A percentile compares a stretch with the other conserved stretches of the same genome.
phyloP scores from a whole-genome alignment of 1,284 basidiomycete genomes.

The Irpex lacteus region DNA sequence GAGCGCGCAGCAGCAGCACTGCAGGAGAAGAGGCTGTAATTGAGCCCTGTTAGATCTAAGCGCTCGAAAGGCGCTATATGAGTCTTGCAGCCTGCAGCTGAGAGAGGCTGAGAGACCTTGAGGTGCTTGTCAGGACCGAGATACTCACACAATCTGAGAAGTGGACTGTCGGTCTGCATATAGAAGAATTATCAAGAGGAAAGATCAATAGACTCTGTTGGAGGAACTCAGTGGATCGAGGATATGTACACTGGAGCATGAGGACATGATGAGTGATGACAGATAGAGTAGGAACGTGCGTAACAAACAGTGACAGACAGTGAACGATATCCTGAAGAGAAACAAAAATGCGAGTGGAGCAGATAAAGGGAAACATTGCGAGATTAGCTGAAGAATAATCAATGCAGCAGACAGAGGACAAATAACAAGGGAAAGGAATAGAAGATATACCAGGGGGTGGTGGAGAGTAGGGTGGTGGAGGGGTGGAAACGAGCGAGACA shows the following conservation, averaged over 20 bases:
- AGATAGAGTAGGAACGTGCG: constrained; percentile 20
- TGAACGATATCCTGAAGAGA: constrained; percentile 2
- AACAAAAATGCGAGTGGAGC: constrained; percentile 9
- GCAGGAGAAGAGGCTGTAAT: background rate
- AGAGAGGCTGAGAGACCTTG: no score
- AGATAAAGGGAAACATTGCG: constrained; percentile 5
- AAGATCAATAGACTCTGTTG: constrained; percentile 1
- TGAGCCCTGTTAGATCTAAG: background rate
- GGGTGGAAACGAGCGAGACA: background rate
- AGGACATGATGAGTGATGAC: constrained; percentile 26
- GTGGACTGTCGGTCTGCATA: background rate
- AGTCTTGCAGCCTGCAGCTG: no score
- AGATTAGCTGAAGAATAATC: constrained; percentile 12
- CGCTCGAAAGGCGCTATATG: background rate
- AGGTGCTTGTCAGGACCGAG: no score
- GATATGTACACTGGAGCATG: constrained; percentile 11
- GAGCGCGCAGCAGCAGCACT: background rate
- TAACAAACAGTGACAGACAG: constrained; percentile 15
- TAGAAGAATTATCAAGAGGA: background rate
- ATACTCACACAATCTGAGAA: no score
- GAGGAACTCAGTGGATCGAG: background rate
- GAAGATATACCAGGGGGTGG: constrained; percentile 5
- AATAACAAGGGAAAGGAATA: background rate
- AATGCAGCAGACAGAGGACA: constrained; percentile 14
- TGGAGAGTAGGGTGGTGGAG: background rate